Base-by-base conservation (phyloP, 495 filamentous ascomycete genomes). In the Aspergillus incahuasiensis region DNA sequence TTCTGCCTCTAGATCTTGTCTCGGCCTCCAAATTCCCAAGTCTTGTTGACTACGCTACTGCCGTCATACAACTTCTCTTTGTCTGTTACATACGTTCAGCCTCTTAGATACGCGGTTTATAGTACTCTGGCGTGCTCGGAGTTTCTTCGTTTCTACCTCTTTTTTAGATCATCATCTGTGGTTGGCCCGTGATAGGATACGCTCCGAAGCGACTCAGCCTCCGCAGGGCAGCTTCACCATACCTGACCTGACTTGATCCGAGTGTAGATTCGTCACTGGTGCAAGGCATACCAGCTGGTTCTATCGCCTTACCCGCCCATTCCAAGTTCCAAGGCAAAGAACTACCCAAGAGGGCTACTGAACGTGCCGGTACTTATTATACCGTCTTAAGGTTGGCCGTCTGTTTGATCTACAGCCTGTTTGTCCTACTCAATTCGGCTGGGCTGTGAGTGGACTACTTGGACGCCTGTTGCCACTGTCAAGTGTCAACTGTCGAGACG, bases 261-360 rank as follows among this genome's bases (percentile, higher is more conserved):
- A 34, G 21, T 16, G 46, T 45, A 56, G 54, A 38, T 5, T 11
- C 32, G 32, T 35, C 32, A 35, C 32, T 35, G 32, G 32, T 15
- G 3, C 39, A 42, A 56, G 46, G 46, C 35, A 45, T 35, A 56
- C 16, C 25, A 24, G 38, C 34, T 50, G 48, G 34, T 40, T 50
- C 48, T 50, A 50, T 55, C 45, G 54, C 54, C 43, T 38, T 56
- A 38, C 54, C 45, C 45, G 54, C 45, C 48, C 45, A 49, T 56
- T 43, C 45, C 45, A 13, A 18, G 40, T 28, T 34, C 8, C 21
- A 41, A 44, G 34, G 46, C 46, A 48, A 35, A 15, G 16, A 20
- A n/a, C 13, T 18, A 12, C 2, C 32, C 16, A 25, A 39, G 42
- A 6, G 25, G 42, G 8, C 21, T 48, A 15, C 35, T 55, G 34